Base-by-base conservation (phyloP, 2,329 filamentous ascomycete species). In the Pyrenophora tritici-repentis region DNA sequence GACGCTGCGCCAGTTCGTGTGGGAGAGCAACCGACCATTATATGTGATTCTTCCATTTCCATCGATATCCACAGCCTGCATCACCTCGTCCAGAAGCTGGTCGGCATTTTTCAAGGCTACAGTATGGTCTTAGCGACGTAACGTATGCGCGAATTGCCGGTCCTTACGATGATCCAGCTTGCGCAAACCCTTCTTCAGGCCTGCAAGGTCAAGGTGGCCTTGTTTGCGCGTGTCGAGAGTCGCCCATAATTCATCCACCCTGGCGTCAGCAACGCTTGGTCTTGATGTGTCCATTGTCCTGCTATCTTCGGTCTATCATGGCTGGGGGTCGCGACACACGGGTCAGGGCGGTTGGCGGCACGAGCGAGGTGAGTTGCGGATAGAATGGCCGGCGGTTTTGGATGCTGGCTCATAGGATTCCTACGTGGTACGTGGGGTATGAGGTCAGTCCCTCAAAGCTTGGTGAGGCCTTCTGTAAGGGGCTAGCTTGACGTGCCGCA, bases 21-120 rank as follows among this genome's bases (percentile, higher is more conserved):
- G 17, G 8, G 46, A 16, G 26, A 18, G 3, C 24, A 12, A 57
- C 74, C 65, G 40, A 94, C 91, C 91, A 76, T 91, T 84, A 72
- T 90, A 97, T 75, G 95, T 88, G 64, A 99, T 97, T 67, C 86
- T 87, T 58, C 93, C 91, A 73, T 97, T 91, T 20, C 86, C 85
- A 70, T 92, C 91, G 50, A 86, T 88, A 71, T 99, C 94, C 57
- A 97, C 91, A 55, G 87, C 83, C 59, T 83, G 81, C 71, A 97
- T 83, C 50, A 97, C 89, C 67, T 89, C 86, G 68, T 85, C 83
- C 56, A 99, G 82, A 79, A 97, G 85, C 32, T 84, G 80, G 73
- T 96, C 89, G 70, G 94, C 94, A 81, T 97, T 94, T 79, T 97
- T 96, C 68, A 99, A 76, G 58, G 87, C 85, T 87, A 65, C 59